Evolutionary conservation across 768 basidiomycete species (phyloP).

Genomic region (Obba rivulosa): DNA sequence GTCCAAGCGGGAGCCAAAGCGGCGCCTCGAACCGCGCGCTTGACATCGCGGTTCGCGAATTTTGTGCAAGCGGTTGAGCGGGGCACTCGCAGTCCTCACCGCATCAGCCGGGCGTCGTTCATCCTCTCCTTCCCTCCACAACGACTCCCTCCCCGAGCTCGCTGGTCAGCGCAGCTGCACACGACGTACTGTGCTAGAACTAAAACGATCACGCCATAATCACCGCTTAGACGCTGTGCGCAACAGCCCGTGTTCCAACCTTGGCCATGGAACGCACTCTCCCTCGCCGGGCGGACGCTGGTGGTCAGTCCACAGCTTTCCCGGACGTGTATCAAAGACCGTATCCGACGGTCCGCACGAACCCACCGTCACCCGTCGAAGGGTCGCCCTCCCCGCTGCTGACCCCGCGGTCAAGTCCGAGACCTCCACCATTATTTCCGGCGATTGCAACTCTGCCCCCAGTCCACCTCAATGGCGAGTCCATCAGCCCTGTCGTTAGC

Average conservation of each 20-base stretch:
- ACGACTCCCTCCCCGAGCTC: conserved; percentile 3
- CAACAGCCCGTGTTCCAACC: too few relatives aligned
- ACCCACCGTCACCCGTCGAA: conserved; percentile 40
- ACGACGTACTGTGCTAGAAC: neutral
- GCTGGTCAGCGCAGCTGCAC: conserved; percentile 6
- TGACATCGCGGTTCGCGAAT: too few relatives aligned
- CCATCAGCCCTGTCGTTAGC: conserved; percentile 1
- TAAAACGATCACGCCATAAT: too few relatives aligned
- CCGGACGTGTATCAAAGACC: conserved; percentile 62
- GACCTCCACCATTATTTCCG: conserved; percentile 30
- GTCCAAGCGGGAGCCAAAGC: too few relatives aligned
- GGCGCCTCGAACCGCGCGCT: too few relatives aligned
- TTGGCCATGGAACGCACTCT: conserved; percentile 14
- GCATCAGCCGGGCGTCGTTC: neutral
- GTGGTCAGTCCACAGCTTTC: conserved; percentile 20
- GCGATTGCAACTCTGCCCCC: conserved; percentile 7
- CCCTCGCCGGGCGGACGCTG: conserved; percentile 22
- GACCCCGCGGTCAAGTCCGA: conserved; percentile 19
- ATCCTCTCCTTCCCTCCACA: conserved; percentile 6
- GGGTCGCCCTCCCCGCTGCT: conserved; percentile 18
- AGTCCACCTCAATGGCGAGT: conserved; percentile 10
- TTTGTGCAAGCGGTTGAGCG: too few relatives aligned
- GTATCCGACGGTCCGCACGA: conserved; percentile 42
- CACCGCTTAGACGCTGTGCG: too few relatives aligned
- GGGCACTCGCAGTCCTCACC: too few relatives aligned